Evolutionary conservation across 495 filamentous ascomycete species (phyloP), one percentile per base, ranked within the genome.

Genomic region (Paragyromitra xinjiangensis): DNA sequence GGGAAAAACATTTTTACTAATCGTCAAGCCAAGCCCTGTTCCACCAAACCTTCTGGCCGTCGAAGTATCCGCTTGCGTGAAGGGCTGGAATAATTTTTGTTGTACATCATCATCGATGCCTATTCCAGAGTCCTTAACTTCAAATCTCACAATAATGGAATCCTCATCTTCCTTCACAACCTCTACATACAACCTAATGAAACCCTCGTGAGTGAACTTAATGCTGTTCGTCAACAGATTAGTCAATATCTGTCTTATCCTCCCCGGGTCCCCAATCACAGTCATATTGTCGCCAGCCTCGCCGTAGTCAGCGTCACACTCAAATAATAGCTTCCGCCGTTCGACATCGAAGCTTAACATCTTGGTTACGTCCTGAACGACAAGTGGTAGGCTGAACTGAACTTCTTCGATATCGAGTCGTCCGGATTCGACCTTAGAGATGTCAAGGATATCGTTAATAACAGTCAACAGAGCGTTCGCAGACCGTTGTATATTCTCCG

Each of bases 221-320:
- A 98, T 93, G 69, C 91, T 92, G 80, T 97, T 97, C 8, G 91
- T 91, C n/a, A 97, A 85, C 14, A 97, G 83, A 80, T 96, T 97
- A 34, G 91, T 93, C 12, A 97, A 86, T 42, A 97, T 91, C 83
- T 97, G 94, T 19, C 93, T 88, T 59, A 94, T 87, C 44, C 94
- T 86, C 0, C 92, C 88, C 1, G 93, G 91, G 80, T 97, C 94
- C 6, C 94, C 94, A 81, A 91, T 86, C 24, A 91, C 87, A 39
- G 82, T 82, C 39, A 81, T 81, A 64, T 78, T 69, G 14, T 71
- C 79, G 14, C 64, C 65, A 22, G 75, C 64, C 19, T 78, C 74
- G 14, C 75, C 75, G 48, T 68, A 82, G 26, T 84, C 83, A 24
- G 83, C 84, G 63, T 83, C 76, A 34, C 79, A 83, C 39, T 81